A percentile compares a stretch with the other conserved stretches of the same genome.
phyloP scores from a whole-genome alignment of 2,329 filamentous ascomycete genomes.

The Neofusicoccum sp. region DNA sequence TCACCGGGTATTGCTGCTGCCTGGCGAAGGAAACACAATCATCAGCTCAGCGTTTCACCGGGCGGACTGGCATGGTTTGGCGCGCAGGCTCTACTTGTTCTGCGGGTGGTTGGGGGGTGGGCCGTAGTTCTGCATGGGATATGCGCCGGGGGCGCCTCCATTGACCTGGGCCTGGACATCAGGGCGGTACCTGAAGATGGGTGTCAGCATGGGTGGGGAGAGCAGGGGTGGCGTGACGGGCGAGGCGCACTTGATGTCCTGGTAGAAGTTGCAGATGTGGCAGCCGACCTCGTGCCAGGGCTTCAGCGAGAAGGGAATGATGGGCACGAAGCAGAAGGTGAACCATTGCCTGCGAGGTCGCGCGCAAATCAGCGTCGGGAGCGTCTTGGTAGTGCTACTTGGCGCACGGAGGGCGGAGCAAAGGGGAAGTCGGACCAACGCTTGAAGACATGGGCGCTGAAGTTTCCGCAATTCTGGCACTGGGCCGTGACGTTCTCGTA shows the following conservation, averaged over 20 bases:
- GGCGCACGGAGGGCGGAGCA: neutral
- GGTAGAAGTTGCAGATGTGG: conserved; percentile 73
- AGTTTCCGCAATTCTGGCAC: conserved; percentile 55
- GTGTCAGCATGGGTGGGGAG: neutral
- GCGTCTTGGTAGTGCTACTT: neutral
- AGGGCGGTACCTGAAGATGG: conserved; percentile 26
- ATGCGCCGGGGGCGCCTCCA: conserved; percentile 18
- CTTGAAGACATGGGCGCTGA: conserved; percentile 44
- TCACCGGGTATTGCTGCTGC: neutral
- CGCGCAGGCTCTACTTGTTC: conserved; percentile 19
- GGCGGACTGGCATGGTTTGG: neutral
- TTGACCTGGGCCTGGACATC: conserved; percentile 36
- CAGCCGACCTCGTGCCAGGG: conserved; percentile 64
- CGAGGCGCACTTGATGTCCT: conserved; percentile 48
- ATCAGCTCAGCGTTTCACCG: neutral
- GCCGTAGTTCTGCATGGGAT: conserved; percentile 14
- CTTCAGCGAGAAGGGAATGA: conserved; percentile 66
- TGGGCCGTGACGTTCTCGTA: conserved; percentile 51
- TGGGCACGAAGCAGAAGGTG: conserved; percentile 74
- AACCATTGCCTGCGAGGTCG: conserved; percentile 58
- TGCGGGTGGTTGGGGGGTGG: conserved; percentile 17
- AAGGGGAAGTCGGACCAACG: conserved; percentile 36
- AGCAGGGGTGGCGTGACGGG: neutral
- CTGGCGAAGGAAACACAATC: neutral
- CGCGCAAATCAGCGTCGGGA: conserved; percentile 1